Base-by-base conservation (phyloP, 495 filamentous ascomycete species). In the Choiromyces venosus region DNA sequence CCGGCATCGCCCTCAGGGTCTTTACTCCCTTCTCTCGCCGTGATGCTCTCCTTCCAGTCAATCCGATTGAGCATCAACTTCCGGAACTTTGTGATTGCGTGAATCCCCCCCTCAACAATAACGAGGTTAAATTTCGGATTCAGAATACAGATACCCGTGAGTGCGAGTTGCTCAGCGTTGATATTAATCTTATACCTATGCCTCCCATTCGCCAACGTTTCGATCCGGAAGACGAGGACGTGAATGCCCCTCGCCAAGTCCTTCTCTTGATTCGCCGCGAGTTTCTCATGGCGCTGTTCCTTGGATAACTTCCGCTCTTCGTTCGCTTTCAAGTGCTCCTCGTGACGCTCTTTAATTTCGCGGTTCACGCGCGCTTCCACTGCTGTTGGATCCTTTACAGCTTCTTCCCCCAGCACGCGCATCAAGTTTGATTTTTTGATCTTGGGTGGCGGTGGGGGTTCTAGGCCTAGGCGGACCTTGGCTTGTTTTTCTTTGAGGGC, bases 341-440 rank as follows among this genome's bases (percentile, higher is more conserved):
- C 84, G 64, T 89, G 87, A 42, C 95, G 93, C 37, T 94, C 93
- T 61, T 89, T 90, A 65, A 99, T 97, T 78, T 98, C 92, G 35
- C 88, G 85, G 83, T 92, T 96, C 44, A 99, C 95, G 37, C 92
- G 89, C 44, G 95, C 93, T 83, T 99, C 95, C 39, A 98, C 94
- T 29, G 95, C 95, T 2, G 95, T 99, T 14, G 95, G 95, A 81
- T 99, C 95, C 78, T 96, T 96, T 77, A 99, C 94, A 4, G 95
- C 95, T 82, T 97, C 91, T 80, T 98, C 93, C 64, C 95, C 95
- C n/a, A 98, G 85, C 4, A 99, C 95, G 66, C 93, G 90, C 95
- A 99, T 97, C 70, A 99, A 86, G 81, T 99, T 99, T 67, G 88
- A 89, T 82, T 94, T 95, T 83, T 96, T 97, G 76, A 97, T 91